phyloP scores from a whole-genome alignment of 2,329 filamentous ascomycete genomes.

The Aspergillus latus region DNA sequence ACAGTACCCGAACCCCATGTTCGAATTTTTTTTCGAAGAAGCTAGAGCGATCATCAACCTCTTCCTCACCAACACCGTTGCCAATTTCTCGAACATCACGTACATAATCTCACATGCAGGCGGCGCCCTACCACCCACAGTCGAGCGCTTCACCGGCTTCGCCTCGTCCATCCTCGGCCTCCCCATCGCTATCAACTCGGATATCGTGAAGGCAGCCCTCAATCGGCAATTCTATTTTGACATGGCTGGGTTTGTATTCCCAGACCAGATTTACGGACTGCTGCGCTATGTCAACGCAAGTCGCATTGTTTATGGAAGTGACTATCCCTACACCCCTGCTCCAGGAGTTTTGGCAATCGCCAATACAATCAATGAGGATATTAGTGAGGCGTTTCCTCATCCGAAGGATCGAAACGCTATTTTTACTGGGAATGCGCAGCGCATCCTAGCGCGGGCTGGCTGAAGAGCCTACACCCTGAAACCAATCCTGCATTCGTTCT shows the following conservation, averaged over 20 bases:
- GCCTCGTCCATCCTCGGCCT: not conserved
- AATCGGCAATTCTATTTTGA: not conserved
- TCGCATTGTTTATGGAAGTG: conserved; percentile 1
- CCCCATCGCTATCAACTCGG: not conserved
- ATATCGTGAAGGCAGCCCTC: not conserved
- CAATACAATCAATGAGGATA: not conserved
- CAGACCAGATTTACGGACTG: conserved; percentile 1
- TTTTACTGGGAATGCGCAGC: too few species aligned
- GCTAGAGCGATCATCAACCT: not conserved
- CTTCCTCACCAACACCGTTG: not conserved
- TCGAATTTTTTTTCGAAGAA: conserved; percentile 2
- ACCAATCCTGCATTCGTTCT: too few species aligned
- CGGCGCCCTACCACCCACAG: conserved; percentile 1
- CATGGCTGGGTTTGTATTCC: not conserved
- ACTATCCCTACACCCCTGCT: not conserved
- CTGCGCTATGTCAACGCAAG: not conserved
- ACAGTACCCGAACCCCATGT: not conserved
- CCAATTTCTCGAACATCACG: not conserved
- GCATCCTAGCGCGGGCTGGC: too few species aligned
- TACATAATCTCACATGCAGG: conserved; percentile 1
- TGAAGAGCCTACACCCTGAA: too few species aligned
- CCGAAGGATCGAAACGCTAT: too few species aligned
- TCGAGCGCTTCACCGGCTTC: not conserved
- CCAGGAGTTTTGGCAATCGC: not conserved
- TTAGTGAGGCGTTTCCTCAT: not conserved